A percentile compares a stretch with the other conserved stretches of the same genome.
phyloP scores from a whole-genome alignment of 768 basidiomycete genomes.

The Pleurotus pulmonarius region DNA sequence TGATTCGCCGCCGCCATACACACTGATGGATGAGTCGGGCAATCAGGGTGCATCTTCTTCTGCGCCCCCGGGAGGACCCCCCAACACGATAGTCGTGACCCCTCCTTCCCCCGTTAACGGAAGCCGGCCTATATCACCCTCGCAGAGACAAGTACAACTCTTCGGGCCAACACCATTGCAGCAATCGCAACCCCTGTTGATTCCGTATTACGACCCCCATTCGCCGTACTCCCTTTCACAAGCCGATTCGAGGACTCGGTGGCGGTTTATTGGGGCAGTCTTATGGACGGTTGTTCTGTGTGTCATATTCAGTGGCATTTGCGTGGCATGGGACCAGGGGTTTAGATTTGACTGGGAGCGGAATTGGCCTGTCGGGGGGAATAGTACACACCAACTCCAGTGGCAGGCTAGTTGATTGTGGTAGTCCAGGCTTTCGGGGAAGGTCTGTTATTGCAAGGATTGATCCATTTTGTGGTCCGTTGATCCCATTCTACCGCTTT shows the following conservation, averaged over 20 bases:
- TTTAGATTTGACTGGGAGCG: constrained; percentile 16
- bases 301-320: constrained; percentile 19
- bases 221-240: constrained; percentile 23
- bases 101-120: background rate
- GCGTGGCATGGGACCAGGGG: background rate
- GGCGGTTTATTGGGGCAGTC: constrained; percentile 31
- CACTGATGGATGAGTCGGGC: background rate
- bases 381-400: background rate
- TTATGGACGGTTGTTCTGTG: constrained; percentile 26
- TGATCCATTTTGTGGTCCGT: too few relatives aligned
- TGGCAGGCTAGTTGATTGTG: background rate
- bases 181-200: constrained; percentile 27
- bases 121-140: background rate
- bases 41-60: background rate
- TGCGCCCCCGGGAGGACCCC: background rate
- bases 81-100: background rate
- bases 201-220: constrained; percentile 34
- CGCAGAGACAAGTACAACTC: background rate
- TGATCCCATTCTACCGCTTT: too few relatives aligned
- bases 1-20: constrained; percentile 5
- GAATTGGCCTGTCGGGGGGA: background rate
- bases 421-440: too few relatives aligned
- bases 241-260: constrained; percentile 32
- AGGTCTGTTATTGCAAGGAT: too few relatives aligned
- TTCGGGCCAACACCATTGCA: constrained; percentile 40